A percentile compares a stretch with the other conserved stretches of the same genome.
These are phyloP conservation scores for Cladosporium halotolerans DNA, from an alignment of 2,329 filamentous ascomycete genomes.

Conservation along the genomic window DNA sequence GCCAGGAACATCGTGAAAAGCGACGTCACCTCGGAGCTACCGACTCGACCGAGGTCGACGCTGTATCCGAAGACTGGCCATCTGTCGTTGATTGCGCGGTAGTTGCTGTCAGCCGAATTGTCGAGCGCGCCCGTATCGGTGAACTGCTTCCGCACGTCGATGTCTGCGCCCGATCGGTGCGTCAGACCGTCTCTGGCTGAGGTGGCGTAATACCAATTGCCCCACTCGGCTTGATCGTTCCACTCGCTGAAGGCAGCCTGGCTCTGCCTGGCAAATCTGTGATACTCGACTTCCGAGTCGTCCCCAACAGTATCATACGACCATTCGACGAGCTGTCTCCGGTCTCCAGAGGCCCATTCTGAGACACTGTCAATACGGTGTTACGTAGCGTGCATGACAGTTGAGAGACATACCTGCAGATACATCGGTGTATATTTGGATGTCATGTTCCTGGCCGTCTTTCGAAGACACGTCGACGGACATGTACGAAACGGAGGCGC, in stretches of 20 bases:
- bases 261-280: slow-evolving; percentile 47
- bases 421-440: slow-evolving; percentile 68
- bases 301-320: slow-evolving; percentile 39
- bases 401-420: slow-evolving; percentile 51
- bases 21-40: slow-evolving; percentile 30
- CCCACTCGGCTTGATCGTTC: slow-evolving; percentile 47
- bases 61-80: slow-evolving; percentile 51
- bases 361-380: slow-evolving; percentile 9
- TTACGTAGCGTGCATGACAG: not conserved
- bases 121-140: slow-evolving; percentile 37
- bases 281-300: slow-evolving; percentile 48
- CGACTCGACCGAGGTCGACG: slow-evolving; percentile 43
- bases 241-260: slow-evolving; percentile 44
- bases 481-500: slow-evolving; percentile 65
- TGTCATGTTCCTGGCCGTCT: slow-evolving; percentile 57
- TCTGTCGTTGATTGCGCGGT: slow-evolving; percentile 42
- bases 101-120: slow-evolving; percentile 44
- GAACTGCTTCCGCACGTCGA: slow-evolving; percentile 44
- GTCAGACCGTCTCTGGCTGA: slow-evolving; percentile 36
- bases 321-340: slow-evolving; percentile 54
- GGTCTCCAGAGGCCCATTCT: slow-evolving; percentile 69
- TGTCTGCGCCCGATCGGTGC: slow-evolving; percentile 43
- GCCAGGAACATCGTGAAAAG: slow-evolving; percentile 47
- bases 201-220: slow-evolving; percentile 48
- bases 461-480: slow-evolving; percentile 56